A percentile compares a stretch with the other conserved stretches of the same genome.
Conservation (phyloP, 2,329 filamentous ascomycete genomes). For the Colletotrichum sp. region DNA sequence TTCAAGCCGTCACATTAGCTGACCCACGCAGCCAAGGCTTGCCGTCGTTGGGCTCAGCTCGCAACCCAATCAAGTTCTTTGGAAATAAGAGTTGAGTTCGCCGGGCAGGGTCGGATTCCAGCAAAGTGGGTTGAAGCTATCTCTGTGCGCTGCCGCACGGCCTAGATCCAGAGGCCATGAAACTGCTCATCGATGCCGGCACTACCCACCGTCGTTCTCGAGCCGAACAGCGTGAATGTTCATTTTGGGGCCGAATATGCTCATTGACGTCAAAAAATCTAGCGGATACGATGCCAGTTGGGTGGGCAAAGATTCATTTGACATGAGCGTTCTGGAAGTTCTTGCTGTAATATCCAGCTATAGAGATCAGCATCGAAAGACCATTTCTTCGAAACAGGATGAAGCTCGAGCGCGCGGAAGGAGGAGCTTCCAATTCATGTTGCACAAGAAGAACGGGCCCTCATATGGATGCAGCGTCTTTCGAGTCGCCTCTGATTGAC, state of each 20-base stretch:
- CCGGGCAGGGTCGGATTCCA: background rate
- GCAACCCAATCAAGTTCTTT: background rate
- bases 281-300: background rate
- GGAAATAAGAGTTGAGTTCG: background rate
- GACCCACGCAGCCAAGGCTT: background rate
- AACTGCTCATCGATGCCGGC: background rate
- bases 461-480: background rate
- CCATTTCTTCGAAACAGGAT: background rate
- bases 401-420: background rate
- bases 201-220: background rate
- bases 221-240: background rate
- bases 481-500: background rate
- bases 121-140: background rate
- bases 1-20: background rate
- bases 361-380: background rate
- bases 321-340: background rate
- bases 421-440: background rate
- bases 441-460: background rate
- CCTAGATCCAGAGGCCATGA: background rate
- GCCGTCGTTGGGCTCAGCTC: background rate
- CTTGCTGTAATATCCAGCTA: background rate
- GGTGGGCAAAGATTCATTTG: background rate
- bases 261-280: background rate
- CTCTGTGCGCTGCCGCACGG: slow-evolving; percentile 18
- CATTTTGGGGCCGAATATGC: background rate